Evolutionary conservation across 305 asterid genomes (phyloP).

Genomic region (Solanum hybrid): DNA sequence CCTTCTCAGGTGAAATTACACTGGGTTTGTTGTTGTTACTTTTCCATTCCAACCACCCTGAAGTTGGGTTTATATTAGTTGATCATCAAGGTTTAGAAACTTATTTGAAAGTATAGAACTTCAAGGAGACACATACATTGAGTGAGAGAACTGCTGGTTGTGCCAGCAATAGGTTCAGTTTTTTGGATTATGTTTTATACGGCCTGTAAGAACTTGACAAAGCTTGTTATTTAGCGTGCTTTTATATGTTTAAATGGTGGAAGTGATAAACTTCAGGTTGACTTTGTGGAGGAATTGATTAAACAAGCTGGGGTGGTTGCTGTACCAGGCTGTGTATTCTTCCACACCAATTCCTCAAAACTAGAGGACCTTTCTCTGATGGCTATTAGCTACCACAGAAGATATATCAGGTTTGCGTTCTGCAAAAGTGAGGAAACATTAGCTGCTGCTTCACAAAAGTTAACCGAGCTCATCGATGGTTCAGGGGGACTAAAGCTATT

Average conservation of each 20-base stretch:
- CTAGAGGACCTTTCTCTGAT: conserved; percentile 7
- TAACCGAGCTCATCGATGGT: conserved; percentile 30
- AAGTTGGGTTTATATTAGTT: not conserved
- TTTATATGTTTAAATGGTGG: not conserved
- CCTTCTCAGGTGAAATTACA: not conserved
- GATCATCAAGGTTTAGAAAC: not conserved
- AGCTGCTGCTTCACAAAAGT: conserved; percentile 47
- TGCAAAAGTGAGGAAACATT: conserved; percentile 69
- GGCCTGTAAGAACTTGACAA: not conserved
- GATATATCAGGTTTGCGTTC: conserved; percentile 72
- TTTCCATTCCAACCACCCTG: not conserved
- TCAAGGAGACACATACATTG: not conserved
- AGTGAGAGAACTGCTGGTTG: not conserved
- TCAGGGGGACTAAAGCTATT: conserved; percentile 45
- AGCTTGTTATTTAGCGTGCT: not conserved
- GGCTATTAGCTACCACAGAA: conserved; percentile 11
- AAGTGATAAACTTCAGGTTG: conserved; percentile 32
- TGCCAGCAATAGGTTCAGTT: not conserved
- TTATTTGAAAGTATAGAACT: not conserved
- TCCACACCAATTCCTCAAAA: conserved; percentile 26
- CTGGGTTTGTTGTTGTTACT: not conserved
- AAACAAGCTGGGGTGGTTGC: conserved; percentile 82
- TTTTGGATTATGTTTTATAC: not conserved
- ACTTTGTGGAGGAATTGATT: conserved; percentile 64
- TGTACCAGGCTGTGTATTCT: conserved; percentile 80